These are phyloP conservation scores for Hanseniaspora gamundiae DNA, from an alignment of 1,139 yeast species.

Conservation along the genomic window DNA sequence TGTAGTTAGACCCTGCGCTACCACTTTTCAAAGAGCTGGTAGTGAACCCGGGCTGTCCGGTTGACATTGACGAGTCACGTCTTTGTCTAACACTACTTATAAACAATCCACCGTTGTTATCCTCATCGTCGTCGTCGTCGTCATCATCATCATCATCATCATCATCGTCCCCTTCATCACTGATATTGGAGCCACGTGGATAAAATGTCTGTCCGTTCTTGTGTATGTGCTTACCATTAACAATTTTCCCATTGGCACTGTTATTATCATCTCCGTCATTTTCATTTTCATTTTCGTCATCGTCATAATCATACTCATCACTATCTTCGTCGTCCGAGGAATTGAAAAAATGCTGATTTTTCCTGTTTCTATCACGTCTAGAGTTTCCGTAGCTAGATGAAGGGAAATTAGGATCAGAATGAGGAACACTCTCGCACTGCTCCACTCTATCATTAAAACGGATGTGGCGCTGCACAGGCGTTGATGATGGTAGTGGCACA, in stretches of 20 bases:
- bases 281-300: not conserved
- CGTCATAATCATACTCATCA: not conserved
- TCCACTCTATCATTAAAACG: conserved; percentile 90
- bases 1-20: not conserved
- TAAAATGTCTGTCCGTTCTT: not conserved
- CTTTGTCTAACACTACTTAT: conserved; percentile 6
- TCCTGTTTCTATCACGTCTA: conserved; percentile 8
- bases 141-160: conserved; percentile 14
- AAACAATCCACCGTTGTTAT: conserved; percentile 6
- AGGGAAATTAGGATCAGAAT: conserved; percentile 11
- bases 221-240: not conserved
- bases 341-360: conserved; percentile 1
- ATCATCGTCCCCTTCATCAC: conserved; percentile 12
- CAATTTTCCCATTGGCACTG: not conserved
- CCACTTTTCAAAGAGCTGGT: not conserved
- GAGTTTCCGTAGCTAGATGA: conserved; percentile 12
- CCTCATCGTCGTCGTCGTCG: conserved; percentile 8
- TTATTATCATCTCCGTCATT: conserved; percentile 1
- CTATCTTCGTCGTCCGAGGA: conserved; percentile 16
- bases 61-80: not conserved
- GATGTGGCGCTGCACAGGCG: conserved; percentile 40
- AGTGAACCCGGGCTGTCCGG: not conserved
- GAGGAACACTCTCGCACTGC: conserved; percentile 40
- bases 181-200: not conserved
- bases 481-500: not conserved